Evolutionary conservation across 768 basidiomycete genomes (phyloP).

Genomic region (Hemileccinum impolitum): DNA sequence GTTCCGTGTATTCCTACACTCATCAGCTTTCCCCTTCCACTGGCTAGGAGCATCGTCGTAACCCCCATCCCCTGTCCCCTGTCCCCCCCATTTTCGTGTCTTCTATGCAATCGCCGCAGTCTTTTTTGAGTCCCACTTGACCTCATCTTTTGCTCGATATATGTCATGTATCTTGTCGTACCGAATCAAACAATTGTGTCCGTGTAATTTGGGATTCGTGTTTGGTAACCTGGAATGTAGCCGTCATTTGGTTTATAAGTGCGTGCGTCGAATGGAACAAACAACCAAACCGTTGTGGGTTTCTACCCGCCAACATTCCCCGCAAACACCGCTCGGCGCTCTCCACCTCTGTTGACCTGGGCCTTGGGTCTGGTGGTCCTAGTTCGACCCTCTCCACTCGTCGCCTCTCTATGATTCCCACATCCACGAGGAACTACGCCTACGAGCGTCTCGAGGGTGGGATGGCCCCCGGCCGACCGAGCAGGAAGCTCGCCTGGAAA

Average conservation of each 20-base stretch:
- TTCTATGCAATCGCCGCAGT: not conserved
- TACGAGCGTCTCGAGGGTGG: constrained; percentile 65
- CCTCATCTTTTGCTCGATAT: constrained; percentile 4
- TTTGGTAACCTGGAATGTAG: no score
- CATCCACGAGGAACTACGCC: constrained; percentile 40
- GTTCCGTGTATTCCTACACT: constrained; percentile 35
- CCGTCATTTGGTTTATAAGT: no score
- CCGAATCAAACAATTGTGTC: not conserved
- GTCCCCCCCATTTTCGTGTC: not conserved
- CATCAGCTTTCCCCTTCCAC: constrained; percentile 36
- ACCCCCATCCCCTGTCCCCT: constrained; percentile 35
- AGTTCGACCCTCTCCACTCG: constrained; percentile 10
- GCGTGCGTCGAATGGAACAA: no score
- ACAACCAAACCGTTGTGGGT: no score
- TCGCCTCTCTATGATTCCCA: constrained; percentile 19
- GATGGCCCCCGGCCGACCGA: constrained; percentile 44
- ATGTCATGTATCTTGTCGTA: constrained; percentile 6
- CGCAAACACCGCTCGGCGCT: constrained; percentile 18
- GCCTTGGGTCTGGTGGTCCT: constrained; percentile 22
- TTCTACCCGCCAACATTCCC: constrained; percentile 17
- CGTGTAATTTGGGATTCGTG: not conserved
- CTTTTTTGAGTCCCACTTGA: constrained; percentile 1
- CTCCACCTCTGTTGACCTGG: constrained; percentile 31
- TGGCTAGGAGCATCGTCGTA: constrained; percentile 57
- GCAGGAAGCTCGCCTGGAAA: constrained; percentile 52